A percentile compares a stretch with the other conserved stretches of the same genome.
Conservation (phyloP, 306 rosid species). For the Hippophae gyantsensis region DNA sequence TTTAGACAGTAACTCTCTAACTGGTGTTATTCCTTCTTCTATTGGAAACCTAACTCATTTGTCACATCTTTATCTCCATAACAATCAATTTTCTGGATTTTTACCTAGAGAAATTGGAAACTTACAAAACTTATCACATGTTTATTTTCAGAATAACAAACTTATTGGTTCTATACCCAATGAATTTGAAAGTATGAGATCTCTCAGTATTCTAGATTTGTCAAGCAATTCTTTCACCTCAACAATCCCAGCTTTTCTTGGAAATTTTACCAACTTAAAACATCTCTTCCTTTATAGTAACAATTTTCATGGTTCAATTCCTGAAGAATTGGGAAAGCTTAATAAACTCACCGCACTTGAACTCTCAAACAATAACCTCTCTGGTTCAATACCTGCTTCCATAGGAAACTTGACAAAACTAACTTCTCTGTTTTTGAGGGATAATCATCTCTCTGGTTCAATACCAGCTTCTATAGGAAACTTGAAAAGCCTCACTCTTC, state of each 20-base stretch:
- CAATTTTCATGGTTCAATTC: not conserved
- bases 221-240: constrained; percentile 20
- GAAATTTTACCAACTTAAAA: not conserved
- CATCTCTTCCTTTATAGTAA: not conserved
- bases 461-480: not conserved
- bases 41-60: not conserved
- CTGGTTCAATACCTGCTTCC: not conserved
- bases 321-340: not conserved
- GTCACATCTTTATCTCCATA: not conserved
- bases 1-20: too few species aligned
- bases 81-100: not conserved
- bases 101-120: not conserved
- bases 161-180: not conserved
- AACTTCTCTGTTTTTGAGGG: too few species aligned
- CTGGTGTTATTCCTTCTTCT: too few species aligned
- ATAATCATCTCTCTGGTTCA: not conserved
- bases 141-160: not conserved
- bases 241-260: constrained; percentile 3
- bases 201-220: not conserved
- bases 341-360: not conserved
- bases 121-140: not conserved
- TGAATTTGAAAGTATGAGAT: too few species aligned
- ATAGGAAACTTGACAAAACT: too few species aligned
- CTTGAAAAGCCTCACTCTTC: accelerated
- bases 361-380: not conserved